Evolutionary conservation across 108 stramenopile genomes (phyloP).

Genomic region (Cyclotella choctawhatcheeana): DNA sequence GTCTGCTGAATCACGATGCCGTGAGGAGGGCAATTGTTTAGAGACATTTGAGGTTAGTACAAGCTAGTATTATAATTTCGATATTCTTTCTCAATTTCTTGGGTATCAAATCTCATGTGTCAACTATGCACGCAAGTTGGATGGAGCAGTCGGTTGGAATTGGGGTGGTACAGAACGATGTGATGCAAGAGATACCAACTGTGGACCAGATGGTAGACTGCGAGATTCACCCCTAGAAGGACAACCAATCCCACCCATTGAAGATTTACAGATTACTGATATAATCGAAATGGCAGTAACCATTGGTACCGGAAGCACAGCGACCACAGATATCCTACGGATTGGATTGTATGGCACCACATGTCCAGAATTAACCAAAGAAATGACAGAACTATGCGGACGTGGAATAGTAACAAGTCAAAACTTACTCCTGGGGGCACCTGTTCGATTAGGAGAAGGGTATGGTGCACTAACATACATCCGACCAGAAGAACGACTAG

Average conservation of each 20-base stretch:
- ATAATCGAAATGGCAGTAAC: slow-evolving; percentile 54
- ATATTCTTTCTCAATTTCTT: neutral
- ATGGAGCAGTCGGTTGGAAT: slow-evolving; percentile 88
- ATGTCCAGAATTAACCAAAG: slow-evolving; percentile 48
- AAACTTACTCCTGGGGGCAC: slow-evolving; percentile 61
- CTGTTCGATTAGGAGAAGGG: slow-evolving; percentile 54
- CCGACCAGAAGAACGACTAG: slow-evolving; percentile 59
- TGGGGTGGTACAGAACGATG: slow-evolving; percentile 88
- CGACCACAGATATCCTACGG: slow-evolving; percentile 51
- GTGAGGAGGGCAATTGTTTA: slow-evolving; percentile 77
- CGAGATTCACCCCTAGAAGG: slow-evolving; percentile 51
- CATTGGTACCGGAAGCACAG: slow-evolving; percentile 59
- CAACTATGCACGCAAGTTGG: slow-evolving; percentile 25
- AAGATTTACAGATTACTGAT: slow-evolving; percentile 55
- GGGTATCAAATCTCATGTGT: neutral
- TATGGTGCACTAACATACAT: slow-evolving; percentile 61
- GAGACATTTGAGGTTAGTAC: slow-evolving; percentile 66
- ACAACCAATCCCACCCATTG: slow-evolving; percentile 48
- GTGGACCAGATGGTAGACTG: slow-evolving; percentile 68
- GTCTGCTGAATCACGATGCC: slow-evolving; percentile 69
- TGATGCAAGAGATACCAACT: slow-evolving; percentile 75
- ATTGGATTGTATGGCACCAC: slow-evolving; percentile 79
- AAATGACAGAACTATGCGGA: slow-evolving; percentile 65
- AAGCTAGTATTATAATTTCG: no score
- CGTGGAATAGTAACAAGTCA: slow-evolving; percentile 61